phyloP scores from a whole-genome alignment of 2,329 filamentous ascomycete genomes.

The Nemania serpens region DNA sequence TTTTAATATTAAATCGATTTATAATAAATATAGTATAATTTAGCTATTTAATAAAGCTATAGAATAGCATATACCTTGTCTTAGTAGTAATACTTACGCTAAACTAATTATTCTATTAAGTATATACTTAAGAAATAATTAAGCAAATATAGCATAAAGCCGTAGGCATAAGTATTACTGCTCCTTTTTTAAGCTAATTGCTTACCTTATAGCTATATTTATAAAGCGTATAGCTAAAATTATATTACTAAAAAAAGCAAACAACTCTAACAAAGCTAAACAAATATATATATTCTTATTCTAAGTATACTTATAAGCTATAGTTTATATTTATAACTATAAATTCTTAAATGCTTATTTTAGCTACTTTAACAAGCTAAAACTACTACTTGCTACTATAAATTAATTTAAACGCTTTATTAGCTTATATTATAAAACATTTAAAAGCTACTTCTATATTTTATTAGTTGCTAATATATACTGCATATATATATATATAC shows the following conservation, averaged over 20 bases:
- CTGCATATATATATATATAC: neutral
- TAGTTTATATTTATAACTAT: neutral
- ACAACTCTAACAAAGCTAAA: neutral
- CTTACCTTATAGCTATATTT: neutral
- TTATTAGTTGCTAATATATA: neutral
- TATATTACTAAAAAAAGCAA: neutral
- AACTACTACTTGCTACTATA: neutral
- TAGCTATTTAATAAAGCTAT: neutral
- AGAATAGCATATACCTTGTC: neutral
- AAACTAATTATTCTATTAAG: neutral
- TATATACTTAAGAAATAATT: neutral
- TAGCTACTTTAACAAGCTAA: neutral
- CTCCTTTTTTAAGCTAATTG: neutral
- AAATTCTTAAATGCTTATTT: neutral
- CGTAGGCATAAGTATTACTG: no score
- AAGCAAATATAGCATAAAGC: no score
- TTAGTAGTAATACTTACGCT: neutral
- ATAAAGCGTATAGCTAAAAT: neutral
- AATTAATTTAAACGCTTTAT: neutral
- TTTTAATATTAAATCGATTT: neutral
- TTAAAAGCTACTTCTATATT: neutral
- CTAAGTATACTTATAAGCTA: neutral
- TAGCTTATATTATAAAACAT: neutral
- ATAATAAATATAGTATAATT: neutral
- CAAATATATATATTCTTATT: neutral